Conservation (phyloP, 1,284 basidiomycete species). For the Trichosporon coremiiforme region DNA sequence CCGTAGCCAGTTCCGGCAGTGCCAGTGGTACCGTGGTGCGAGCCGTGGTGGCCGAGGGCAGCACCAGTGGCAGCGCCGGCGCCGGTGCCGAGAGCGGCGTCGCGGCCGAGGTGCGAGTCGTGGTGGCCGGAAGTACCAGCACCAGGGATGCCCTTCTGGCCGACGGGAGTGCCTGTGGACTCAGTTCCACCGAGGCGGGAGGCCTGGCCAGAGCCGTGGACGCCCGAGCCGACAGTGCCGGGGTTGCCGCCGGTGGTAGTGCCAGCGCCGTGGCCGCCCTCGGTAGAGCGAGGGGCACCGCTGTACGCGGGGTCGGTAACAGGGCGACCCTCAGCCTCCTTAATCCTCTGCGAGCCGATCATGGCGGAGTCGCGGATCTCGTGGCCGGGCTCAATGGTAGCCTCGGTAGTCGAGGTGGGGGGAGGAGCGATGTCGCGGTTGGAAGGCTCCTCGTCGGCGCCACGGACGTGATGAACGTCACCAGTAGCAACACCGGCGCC, state of each 20-base stretch:
- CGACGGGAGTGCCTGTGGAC: not conserved
- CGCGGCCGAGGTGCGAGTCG: not conserved
- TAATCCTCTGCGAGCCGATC: constrained; percentile 15
- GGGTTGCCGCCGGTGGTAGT: not conserved
- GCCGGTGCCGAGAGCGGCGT: not conserved
- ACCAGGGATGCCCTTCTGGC: constrained; percentile 3
- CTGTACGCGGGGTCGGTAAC: constrained; percentile 6
- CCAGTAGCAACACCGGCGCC: not conserved
- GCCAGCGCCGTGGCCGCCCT: not conserved
- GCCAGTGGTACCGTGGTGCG: not conserved
- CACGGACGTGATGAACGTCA: constrained; percentile 9
- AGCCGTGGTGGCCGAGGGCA: constrained; percentile 5
- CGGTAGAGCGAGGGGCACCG: not conserved
- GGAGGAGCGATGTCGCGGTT: constrained; percentile 18
- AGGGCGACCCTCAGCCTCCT: constrained; percentile 16
- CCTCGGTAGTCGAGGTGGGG: constrained; percentile 7
- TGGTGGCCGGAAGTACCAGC: not conserved
- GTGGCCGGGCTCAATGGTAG: constrained; percentile 4
- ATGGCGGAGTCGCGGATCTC: constrained; percentile 11
- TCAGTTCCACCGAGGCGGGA: constrained; percentile 1
- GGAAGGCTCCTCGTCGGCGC: constrained; percentile 5
- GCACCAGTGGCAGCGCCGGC: not conserved
- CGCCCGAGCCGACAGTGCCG: no score
- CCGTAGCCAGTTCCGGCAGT: not conserved
- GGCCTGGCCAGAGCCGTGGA: not conserved